Evolutionary conservation across 2,329 filamentous ascomycete species (phyloP).

Genomic region (Ceratocystis albifundus): DNA sequence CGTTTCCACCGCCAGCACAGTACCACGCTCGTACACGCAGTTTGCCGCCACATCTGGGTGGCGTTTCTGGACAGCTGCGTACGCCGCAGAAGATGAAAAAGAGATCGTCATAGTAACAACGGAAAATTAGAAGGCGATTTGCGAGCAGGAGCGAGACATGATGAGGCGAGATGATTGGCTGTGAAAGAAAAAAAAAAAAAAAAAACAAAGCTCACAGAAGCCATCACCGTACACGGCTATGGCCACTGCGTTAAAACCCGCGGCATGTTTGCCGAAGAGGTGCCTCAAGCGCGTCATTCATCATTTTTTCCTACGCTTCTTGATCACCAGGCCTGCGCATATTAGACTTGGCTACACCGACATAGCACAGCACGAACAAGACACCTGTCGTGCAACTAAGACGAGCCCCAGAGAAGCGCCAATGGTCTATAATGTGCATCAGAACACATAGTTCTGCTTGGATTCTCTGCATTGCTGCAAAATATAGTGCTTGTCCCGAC

Average conservation of each 20-base stretch:
- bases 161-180: not conserved
- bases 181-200: too few relatives aligned
- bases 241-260: too few relatives aligned
- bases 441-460: not conserved
- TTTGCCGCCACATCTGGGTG: conserved; percentile 19
- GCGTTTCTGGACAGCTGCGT: conserved; percentile 17
- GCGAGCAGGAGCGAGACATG: not conserved
- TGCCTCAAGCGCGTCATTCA: not conserved
- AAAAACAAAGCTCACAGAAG: not conserved
- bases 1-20: not conserved
- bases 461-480: not conserved
- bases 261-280: not conserved
- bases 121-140: not conserved
- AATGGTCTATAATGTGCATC: not conserved
- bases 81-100: conserved; percentile 23
- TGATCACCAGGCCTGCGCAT: not conserved
- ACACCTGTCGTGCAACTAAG: not conserved
- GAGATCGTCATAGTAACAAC: not conserved
- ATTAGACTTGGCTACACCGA: not conserved
- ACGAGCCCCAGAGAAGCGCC: not conserved
- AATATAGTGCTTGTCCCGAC: not conserved
- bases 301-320: not conserved
- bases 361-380: not conserved
- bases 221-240: not conserved
- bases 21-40: conserved; percentile 15